Base-by-base conservation (phyloP, 331 rosid genomes). In the Acacia concinna region DNA sequence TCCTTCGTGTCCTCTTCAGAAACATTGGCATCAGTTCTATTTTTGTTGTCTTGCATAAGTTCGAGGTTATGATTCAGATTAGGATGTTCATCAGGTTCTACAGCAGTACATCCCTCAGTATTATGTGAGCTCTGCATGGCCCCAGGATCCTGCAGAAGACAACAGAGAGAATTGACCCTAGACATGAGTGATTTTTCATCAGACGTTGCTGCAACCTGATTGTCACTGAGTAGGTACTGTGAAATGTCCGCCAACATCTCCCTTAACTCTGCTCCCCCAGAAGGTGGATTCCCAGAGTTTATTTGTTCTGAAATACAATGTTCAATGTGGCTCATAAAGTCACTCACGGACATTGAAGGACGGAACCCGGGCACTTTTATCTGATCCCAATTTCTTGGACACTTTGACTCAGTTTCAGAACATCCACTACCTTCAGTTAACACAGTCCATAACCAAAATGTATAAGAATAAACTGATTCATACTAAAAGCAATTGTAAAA, bases 161-260 rank as follows among this genome's bases (percentile, higher is more conserved):
- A 93, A 67, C 91, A 90, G 17, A 93, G 97, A 81, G 99, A 96
- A 81, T 91, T 85, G 86, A 96, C 99, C 83, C 96, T 93, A 63
- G 96, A 81, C 98, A 96, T 93, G 60, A 96, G 89, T 62, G 92
- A 93, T 56, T 85, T 90, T 83, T 96, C 99, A 75, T 93, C 98
- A 21, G 99, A 90, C 44, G 89, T 77, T 11, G 88, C 78, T 46
- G 92, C 78, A 43, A 77, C 89, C 68, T 30, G 68, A 43, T 88
- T 93, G 89, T 95, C 99, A 35, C 37, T 93, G 40, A 95, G 90
- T 73, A 95, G 89, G 86, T 88, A 86, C 34, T 93, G 94, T 8
- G 93, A 86, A 86, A 95, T 83, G 69, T 89, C 93, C 64, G 89
- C 93, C 27, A 96, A 87, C 47, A 93, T 85, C 46, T 81, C 90